These are phyloP conservation scores for Canavalia gladiata DNA, from an alignment of 306 rosid species.

Conservation along the genomic window DNA sequence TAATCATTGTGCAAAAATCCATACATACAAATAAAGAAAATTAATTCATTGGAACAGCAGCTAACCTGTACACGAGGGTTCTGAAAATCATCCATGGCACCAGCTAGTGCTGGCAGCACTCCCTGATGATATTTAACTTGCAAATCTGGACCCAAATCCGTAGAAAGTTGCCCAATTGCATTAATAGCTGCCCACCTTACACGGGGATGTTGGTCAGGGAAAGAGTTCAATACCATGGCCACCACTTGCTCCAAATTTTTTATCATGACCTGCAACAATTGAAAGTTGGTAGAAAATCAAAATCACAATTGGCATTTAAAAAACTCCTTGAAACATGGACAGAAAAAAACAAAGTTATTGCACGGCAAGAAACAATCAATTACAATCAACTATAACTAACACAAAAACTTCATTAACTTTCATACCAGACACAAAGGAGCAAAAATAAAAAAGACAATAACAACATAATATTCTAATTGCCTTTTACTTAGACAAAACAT, in stretches of 20 bases:
- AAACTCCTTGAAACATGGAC: not conserved
- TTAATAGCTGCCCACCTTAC: conserved; percentile 99
- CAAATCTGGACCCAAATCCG: conserved; percentile 98
- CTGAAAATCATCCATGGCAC: conserved; percentile 97
- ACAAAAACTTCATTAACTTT: too few species aligned
- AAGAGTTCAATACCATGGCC: conserved; percentile 94
- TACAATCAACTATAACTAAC: not conserved
- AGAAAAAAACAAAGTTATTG: too few species aligned
- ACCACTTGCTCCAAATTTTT: conserved; percentile 96
- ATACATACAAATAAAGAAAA: conserved; percentile 8
- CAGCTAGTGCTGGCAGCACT: conserved; percentile 92
- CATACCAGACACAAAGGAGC: too few species aligned
- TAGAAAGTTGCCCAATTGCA: conserved; percentile 96
- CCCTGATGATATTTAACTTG: conserved; percentile 84
- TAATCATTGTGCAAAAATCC: not conserved
- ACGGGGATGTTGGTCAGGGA: conserved; percentile 95
- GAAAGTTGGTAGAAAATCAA: conserved; percentile 6
- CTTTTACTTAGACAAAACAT: not conserved
- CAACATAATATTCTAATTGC: not conserved
- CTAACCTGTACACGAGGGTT: conserved; percentile 97
- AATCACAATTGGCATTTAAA: conserved; percentile 13
- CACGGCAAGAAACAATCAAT: not conserved
- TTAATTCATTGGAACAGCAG: not conserved
- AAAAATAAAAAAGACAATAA: not conserved
- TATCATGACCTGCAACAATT: conserved; percentile 79